Percentiles rank a stretch among this genome's conserved stretches.
Evolutionary conservation across 371 early-diverging fungal species (phyloP).

Genomic region (Dichotomocladium elegans): DNA sequence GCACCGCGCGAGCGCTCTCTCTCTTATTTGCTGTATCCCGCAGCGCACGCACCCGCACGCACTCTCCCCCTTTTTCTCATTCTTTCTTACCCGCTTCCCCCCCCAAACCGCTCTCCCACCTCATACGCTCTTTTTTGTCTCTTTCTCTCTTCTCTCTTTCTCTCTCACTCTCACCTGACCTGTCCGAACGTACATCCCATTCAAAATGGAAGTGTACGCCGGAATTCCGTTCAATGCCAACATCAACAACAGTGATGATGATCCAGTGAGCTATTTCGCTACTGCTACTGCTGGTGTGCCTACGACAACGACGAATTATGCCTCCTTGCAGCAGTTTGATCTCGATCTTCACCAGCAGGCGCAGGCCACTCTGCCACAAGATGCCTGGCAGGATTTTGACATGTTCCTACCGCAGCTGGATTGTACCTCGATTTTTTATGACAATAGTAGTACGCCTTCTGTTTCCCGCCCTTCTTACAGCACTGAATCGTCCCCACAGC

Average conservation of each 20-base stretch:
- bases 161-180: background rate
- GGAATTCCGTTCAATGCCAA: too few species aligned
- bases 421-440: conserved; percentile 5
- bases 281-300: too few species aligned
- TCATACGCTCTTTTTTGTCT: too few species aligned
- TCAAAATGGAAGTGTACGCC: conserved; percentile 9
- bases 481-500: too few species aligned
- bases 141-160: background rate
- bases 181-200: background rate
- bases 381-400: conserved; percentile 38
- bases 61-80: too few species aligned
- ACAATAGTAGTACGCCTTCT: conserved; percentile 1
- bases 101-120: too few species aligned
- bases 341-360: conserved; percentile 42
- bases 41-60: too few species aligned
- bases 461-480: too few species aligned
- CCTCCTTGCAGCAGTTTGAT: conserved; percentile 32
- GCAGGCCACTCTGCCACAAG: conserved; percentile 31
- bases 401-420: conserved; percentile 30
- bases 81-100: too few species aligned
- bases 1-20: too few species aligned
- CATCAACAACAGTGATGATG: conserved; percentile 8
- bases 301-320: conserved; percentile 7
- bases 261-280: conserved; percentile 1
- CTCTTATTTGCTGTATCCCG: too few species aligned